Evolutionary conservation across 345 rosid genomes (phyloP).

Genomic region (Erucastrum elatum): DNA sequence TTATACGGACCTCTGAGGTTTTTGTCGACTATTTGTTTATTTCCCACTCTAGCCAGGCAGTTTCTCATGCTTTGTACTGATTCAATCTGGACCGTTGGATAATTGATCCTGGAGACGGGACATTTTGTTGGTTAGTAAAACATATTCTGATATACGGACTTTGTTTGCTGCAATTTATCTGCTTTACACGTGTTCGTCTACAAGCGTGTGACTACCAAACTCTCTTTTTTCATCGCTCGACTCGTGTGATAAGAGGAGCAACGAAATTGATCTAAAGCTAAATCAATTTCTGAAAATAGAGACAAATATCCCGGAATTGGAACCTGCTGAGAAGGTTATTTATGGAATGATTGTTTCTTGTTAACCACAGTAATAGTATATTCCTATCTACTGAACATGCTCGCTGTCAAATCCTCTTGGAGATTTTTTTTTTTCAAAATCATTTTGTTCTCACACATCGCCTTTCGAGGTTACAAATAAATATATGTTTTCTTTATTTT

Average conservation of each 20-base stretch:
- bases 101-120: background rate
- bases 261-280: background rate
- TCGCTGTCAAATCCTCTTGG: background rate
- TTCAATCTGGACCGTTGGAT: conserved; percentile 28
- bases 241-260: background rate
- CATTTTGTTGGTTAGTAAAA: conserved; percentile 25
- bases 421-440: background rate
- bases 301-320: background rate
- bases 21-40: conserved; percentile 34
- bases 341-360: background rate
- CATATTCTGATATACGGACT: conserved; percentile 37
- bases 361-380: background rate
- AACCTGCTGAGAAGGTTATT: background rate
- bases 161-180: background rate
- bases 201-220: conserved; percentile 3
- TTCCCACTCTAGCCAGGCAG: conserved; percentile 16
- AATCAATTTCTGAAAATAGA: background rate
- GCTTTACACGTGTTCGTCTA: background rate
- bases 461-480: background rate
- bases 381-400: background rate
- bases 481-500: background rate
- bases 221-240: background rate
- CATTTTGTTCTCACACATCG: background rate
- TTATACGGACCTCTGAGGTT: conserved; percentile 18
- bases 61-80: conserved; percentile 36